Conservation (phyloP, 768 basidiomycete genomes). For the Exidia glandulosa region DNA sequence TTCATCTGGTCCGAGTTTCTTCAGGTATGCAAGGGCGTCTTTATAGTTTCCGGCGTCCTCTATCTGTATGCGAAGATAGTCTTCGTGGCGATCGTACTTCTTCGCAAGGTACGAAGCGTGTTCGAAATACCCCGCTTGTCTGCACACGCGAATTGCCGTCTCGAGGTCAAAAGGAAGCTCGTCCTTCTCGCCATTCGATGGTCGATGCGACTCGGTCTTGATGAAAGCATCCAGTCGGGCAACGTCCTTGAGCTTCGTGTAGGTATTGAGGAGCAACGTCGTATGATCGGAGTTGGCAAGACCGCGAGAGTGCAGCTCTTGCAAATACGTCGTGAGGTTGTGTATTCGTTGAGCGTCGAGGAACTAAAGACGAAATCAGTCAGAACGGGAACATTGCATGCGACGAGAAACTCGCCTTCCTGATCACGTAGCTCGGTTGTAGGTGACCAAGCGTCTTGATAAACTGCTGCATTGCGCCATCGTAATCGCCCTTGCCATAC, state of each 20-base stretch:
- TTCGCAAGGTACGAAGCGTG: conserved; percentile 90
- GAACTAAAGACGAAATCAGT: conserved; percentile 42
- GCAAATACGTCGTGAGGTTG: conserved; percentile 89
- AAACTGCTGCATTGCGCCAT: conserved; percentile 88
- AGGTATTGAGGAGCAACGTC: conserved; percentile 90
- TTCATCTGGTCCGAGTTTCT: conserved; percentile 64
- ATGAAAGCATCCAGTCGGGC: conserved; percentile 83
- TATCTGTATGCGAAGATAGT: conserved; percentile 87
- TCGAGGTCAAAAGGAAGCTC: conserved; percentile 95
- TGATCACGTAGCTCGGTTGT: conserved; percentile 91
- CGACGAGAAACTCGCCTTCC: conserved; percentile 52
- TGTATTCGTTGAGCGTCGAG: conserved; percentile 94
- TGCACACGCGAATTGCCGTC: conserved; percentile 91
- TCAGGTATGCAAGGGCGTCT: conserved; percentile 74
- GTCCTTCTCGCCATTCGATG: conserved; percentile 25
- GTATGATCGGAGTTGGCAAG: conserved; percentile 96
- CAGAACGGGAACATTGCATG: neutral
- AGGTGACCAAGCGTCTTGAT: conserved; percentile 80
- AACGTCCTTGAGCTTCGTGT: conserved; percentile 93
- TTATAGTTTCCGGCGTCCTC: conserved; percentile 78
- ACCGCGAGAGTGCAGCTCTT: conserved; percentile 83
- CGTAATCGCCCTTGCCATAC: conserved; percentile 84
- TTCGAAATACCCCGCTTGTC: conserved; percentile 92
- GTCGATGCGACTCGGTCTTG: conserved; percentile 63
- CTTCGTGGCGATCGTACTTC: conserved; percentile 85